phyloP scores from a whole-genome alignment of 2,329 filamentous ascomycete species.

The Clarireedia paspali region DNA sequence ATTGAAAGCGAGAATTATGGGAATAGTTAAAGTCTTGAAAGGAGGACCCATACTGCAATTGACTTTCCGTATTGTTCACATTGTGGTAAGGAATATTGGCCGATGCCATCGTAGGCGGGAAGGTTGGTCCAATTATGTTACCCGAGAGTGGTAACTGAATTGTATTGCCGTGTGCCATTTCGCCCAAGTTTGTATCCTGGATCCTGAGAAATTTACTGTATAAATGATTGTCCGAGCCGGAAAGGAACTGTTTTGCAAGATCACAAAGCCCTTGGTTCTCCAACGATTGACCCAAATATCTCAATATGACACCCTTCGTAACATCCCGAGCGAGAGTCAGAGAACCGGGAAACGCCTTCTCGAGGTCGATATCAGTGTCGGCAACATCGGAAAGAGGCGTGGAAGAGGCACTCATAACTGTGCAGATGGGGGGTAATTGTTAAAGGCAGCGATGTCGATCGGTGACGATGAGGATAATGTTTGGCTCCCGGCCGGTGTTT shows the following conservation, averaged over 20 bases:
- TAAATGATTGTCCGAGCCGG: not conserved
- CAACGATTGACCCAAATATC: not conserved
- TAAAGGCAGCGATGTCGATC: not conserved
- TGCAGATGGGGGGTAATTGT: not conserved
- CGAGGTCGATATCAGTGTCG: constrained; percentile 7
- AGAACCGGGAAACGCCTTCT: constrained; percentile 6
- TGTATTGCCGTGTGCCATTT: not conserved
- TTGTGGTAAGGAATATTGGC: not conserved
- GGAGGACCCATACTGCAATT: not conserved
- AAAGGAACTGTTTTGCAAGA: not conserved
- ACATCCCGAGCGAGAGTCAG: constrained; percentile 3
- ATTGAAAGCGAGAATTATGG: not conserved
- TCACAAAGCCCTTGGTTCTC: not conserved
- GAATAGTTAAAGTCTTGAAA: not conserved
- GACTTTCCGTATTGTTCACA: constrained; percentile 1
- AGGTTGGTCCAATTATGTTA: not conserved
- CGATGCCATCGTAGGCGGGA: not conserved
- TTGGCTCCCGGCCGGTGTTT: not conserved
- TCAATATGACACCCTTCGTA: not conserved
- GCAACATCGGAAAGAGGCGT: not conserved
- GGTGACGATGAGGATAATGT: not conserved
- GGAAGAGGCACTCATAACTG: constrained; percentile 1
- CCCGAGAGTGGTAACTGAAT: constrained; percentile 5
- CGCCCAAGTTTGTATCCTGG: not conserved
- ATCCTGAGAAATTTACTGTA: not conserved